Conservation (phyloP, 1,139 yeast species). For the Pneumocystis canis region DNA sequence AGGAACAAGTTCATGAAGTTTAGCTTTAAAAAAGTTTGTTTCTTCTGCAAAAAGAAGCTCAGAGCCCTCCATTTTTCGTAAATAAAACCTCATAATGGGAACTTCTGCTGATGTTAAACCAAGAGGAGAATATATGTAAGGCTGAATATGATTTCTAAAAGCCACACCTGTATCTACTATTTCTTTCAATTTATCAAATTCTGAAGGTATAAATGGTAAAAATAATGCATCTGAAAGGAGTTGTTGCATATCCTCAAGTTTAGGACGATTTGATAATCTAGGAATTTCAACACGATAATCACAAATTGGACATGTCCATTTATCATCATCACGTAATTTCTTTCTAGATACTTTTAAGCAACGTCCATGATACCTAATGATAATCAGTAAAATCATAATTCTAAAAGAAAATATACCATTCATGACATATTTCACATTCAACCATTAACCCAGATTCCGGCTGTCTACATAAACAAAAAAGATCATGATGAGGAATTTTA, state of each 20-base stretch:
- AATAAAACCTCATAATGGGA: conserved; percentile 27
- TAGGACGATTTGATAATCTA: conserved; percentile 25
- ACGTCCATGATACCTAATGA: conserved; percentile 34
- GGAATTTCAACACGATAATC: conserved; percentile 27
- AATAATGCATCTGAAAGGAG: conserved; percentile 18
- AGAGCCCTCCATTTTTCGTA: conserved; percentile 35
- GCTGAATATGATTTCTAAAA: conserved; percentile 29
- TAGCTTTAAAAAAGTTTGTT: conserved; percentile 14
- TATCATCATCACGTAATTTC: conserved; percentile 26
- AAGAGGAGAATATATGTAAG: conserved; percentile 13
- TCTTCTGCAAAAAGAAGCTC: conserved; percentile 15
- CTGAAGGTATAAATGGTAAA: conserved; percentile 22
- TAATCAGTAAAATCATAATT: not conserved
- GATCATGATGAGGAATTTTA: conserved; percentile 16
- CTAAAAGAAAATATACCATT: conserved; percentile 39
- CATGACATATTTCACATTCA: conserved; percentile 63
- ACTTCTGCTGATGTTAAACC: conserved; percentile 18
- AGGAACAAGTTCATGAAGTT: conserved; percentile 14
- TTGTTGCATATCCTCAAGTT: conserved; percentile 25
- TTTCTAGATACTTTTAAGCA: conserved; percentile 36
- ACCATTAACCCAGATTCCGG: conserved; percentile 59
- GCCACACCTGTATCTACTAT: conserved; percentile 29
- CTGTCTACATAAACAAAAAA: conserved; percentile 58
- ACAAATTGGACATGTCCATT: conserved; percentile 58
- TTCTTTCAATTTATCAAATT: conserved; percentile 20